These are phyloP conservation scores for Coemansia sp. DNA, from an alignment of 192 early-diverging fungal genomes.

Conservation along the genomic window DNA sequence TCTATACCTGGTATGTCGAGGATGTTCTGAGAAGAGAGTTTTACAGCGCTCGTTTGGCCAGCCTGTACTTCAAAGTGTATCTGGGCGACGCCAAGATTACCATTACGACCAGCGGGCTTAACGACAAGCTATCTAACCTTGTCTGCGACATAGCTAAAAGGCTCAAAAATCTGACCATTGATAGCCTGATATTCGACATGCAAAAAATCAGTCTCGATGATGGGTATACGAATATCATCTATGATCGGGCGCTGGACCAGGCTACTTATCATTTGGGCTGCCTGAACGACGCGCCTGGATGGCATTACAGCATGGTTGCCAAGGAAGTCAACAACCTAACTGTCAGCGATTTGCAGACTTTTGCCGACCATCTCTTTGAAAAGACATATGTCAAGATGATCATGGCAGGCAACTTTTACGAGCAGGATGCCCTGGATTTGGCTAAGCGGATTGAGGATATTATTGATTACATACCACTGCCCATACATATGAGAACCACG, in stretches of 20 bases:
- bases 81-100: slow-evolving; percentile 61
- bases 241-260: slow-evolving; percentile 67
- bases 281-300: slow-evolving; percentile 36
- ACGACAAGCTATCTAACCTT: slow-evolving; percentile 69
- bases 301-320: slow-evolving; percentile 65
- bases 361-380: slow-evolving; percentile 67
- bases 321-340: slow-evolving; percentile 70
- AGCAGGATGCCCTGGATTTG: slow-evolving; percentile 62
- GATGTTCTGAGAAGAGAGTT: slow-evolving; percentile 50
- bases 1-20: neutral
- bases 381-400: slow-evolving; percentile 72
- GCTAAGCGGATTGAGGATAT: slow-evolving; percentile 54
- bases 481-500: slow-evolving; percentile 10
- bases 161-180: neutral
- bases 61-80: slow-evolving; percentile 64
- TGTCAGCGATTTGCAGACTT: slow-evolving; percentile 64
- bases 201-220: slow-evolving; percentile 61
- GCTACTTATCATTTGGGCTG: slow-evolving; percentile 37
- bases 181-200: neutral
- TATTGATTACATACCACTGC: slow-evolving; percentile 58
- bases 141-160: neutral
- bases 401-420: slow-evolving; percentile 76
- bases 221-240: neutral
- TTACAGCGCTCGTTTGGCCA: slow-evolving; percentile 76
- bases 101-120: slow-evolving; percentile 72